Evolutionary conservation across 2,329 filamentous ascomycete genomes (phyloP).

Genomic region (Ceratocystis alfenasii): DNA sequence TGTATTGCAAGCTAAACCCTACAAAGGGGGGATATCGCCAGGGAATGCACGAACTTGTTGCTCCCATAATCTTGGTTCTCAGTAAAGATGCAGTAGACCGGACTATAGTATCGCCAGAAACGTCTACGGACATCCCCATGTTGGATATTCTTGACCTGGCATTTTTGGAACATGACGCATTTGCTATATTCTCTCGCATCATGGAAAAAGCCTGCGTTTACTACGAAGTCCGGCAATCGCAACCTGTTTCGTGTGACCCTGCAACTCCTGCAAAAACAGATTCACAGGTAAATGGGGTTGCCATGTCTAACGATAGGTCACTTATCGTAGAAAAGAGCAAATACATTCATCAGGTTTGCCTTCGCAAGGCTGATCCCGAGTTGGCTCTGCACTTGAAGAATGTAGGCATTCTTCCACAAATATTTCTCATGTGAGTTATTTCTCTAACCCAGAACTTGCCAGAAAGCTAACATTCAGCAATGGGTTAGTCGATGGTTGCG

Average conservation of each 20-base stretch:
- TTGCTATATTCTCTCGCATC: conserved; percentile 68
- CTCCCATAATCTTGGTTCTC: conserved; percentile 75
- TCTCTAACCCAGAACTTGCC: background rate
- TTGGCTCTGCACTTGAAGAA: conserved; percentile 66
- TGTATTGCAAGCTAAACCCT: conserved; percentile 88
- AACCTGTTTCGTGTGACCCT: background rate
- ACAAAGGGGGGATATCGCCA: conserved; percentile 84
- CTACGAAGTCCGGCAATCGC: conserved; percentile 52
- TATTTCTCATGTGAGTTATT: conserved; percentile 72
- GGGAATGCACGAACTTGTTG: conserved; percentile 94
- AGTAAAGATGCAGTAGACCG: conserved; percentile 55
- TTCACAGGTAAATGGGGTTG: background rate
- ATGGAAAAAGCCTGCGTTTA: conserved; percentile 83
- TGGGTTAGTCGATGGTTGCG: conserved; percentile 71
- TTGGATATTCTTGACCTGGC: conserved; percentile 55
- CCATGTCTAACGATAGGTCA: conserved; percentile 32
- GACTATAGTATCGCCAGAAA: conserved; percentile 24
- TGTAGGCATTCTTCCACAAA: conserved; percentile 87
- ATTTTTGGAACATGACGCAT: conserved; percentile 83
- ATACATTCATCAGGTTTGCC: conserved; percentile 70
- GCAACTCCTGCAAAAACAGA: conserved; percentile 27
- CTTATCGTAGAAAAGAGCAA: conserved; percentile 77
- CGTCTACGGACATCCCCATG: conserved; percentile 33
- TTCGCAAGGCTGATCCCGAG: conserved; percentile 71
- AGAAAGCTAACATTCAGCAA: background rate